These are phyloP conservation scores for Leucaena leucocephala DNA, from an alignment of 306 rosid species.

Conservation along the genomic window DNA sequence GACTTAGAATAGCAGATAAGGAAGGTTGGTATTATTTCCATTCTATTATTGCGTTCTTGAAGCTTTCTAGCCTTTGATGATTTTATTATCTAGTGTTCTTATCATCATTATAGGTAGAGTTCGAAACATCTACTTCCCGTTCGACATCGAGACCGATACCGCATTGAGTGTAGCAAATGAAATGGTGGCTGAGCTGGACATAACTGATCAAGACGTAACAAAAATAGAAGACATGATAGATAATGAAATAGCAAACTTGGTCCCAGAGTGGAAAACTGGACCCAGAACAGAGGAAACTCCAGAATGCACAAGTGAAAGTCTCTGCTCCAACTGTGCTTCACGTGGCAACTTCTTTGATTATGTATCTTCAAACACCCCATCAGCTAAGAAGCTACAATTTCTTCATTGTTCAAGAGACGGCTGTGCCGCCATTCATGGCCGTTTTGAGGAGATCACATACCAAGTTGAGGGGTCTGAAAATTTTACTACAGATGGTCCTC, in stretches of 20 bases:
- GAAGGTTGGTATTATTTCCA: conserved; percentile 66
- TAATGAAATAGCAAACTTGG: conserved; percentile 66
- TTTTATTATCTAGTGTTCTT: conserved; percentile 29
- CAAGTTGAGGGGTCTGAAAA: conserved; percentile 77
- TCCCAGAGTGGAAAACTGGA: conserved; percentile 75
- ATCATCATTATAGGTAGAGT: conserved; percentile 56
- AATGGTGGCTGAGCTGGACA: conserved; percentile 92
- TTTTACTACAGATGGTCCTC: conserved; percentile 47
- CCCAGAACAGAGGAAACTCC: conserved; percentile 49
- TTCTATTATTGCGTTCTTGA: conserved; percentile 41
- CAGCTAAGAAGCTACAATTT: conserved; percentile 68
- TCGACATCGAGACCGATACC: conserved; percentile 80
- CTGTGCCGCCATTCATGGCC: conserved; percentile 78
- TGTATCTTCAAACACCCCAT: conserved; percentile 54
- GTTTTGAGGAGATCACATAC: conserved; percentile 92
- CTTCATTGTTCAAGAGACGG: conserved; percentile 77
- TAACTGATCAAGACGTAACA: conserved; percentile 80
- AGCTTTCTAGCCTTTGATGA: conserved; percentile 20
- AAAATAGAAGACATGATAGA: conserved; percentile 90
- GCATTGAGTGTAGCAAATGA: conserved; percentile 82
- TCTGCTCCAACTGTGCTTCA: conserved; percentile 64
- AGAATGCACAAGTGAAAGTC: conserved; percentile 43
- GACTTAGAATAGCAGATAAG: conserved; percentile 88
- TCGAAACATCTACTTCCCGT: conserved; percentile 95
- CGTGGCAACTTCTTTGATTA: conserved; percentile 55